Base-by-base conservation (phyloP, 805 yeast species). In the Candida broadrunensis region DNA sequence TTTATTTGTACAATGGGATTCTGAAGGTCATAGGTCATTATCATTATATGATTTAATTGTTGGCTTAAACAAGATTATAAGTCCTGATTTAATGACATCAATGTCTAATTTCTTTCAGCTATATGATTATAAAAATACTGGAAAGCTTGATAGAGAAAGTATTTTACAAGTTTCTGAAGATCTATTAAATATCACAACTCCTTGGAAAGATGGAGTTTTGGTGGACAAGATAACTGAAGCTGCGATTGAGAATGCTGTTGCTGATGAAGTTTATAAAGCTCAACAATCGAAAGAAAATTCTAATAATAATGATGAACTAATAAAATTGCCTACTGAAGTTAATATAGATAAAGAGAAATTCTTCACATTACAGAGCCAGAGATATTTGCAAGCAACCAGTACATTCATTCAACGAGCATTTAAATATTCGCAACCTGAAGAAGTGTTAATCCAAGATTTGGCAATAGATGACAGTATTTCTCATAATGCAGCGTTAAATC, bases 131-230 rank as follows among this genome's bases (percentile, higher is more conserved):
- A 74, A 76, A 6, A 65, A 69, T 1, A 73, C 70, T 23, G 88
- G 85, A 0, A 75, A 69, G 42, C 76, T 93, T 33, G 83, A 81
- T 44, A 72, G 89, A 37, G 96, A 88, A 46, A 85, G 85, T 0
- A 86, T 93, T 4, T 67, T 93, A 34, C 83, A 81, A 46, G 75
- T 90, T 42, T 88, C 97, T 0, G 99, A 93, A 56, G 98, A 91
- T 35, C 63, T 91, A 30, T 65, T 91, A 11, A 84, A 78, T 51
- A 72, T 93, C 26, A 89, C 97, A 0, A 74, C 83, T 31, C 96
- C 96, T 2, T 85, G 93, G 83, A 81, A 88, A 52, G 88, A 87
- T 47, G 90, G 83, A 5, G 60, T 61, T 36, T 55, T 74, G 15
- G 75, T 87, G 30, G 97, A 89, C 59, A 56, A 67, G 5, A 68